Percentiles rank a stretch among this genome's conserved stretches.
These are phyloP conservation scores for Citrullus colocynthis DNA, from an alignment of 306 rosid genomes.

Conservation along the genomic window DNA sequence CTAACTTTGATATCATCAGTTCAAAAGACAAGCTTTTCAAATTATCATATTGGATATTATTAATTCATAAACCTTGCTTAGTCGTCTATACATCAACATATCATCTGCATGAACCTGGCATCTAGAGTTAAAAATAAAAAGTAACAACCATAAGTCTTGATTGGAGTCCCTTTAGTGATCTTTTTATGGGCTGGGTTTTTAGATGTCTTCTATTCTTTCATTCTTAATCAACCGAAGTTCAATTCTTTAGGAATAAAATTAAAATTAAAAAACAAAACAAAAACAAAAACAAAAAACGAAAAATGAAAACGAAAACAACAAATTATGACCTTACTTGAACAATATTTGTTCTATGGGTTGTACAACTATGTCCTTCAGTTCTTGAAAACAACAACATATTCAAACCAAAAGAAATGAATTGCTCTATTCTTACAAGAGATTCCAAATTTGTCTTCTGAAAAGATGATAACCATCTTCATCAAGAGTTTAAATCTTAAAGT, in stretches of 20 bases:
- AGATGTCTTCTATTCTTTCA: too few relatives aligned
- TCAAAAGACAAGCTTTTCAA: background rate
- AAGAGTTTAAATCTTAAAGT: background rate
- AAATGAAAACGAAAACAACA: too few relatives aligned
- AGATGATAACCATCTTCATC: background rate
- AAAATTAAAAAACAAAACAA: too few relatives aligned
- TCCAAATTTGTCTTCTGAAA: background rate
- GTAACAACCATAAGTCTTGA: background rate
- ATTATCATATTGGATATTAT: background rate
- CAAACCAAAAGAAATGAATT: background rate
- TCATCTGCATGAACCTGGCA: background rate
- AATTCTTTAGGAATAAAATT: too few relatives aligned
- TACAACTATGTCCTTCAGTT: too few relatives aligned
- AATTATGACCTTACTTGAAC: too few relatives aligned
- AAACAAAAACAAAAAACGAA: too few relatives aligned
- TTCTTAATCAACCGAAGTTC: too few relatives aligned
- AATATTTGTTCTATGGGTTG: too few relatives aligned
- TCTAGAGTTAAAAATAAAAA: background rate
- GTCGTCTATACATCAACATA: background rate
- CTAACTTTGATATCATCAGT: constrained; percentile 1
- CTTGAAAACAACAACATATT: background rate
- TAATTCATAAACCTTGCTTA: background rate
- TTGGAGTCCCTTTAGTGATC: too few relatives aligned
- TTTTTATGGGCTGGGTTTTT: too few relatives aligned
- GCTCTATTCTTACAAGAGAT: background rate